Conservation (phyloP, 371 early-diverging fungal genomes). For the Umbelopsis sp. region DNA sequence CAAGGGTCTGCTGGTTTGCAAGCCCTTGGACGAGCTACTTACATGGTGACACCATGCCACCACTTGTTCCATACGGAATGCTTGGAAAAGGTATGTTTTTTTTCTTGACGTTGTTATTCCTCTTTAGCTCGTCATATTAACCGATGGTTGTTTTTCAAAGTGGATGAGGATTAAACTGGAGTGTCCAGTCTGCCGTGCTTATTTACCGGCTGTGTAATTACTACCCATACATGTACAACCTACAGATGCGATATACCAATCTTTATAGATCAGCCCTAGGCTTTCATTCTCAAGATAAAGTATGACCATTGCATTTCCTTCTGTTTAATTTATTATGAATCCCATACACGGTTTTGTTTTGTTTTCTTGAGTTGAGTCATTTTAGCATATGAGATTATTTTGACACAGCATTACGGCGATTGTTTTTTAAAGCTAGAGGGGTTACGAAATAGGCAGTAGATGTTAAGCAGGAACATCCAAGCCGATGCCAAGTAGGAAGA, state of each 20-base stretch:
- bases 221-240: background rate
- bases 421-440: no score
- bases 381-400: no score
- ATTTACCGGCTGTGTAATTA: conserved; percentile 60
- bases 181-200: conserved; percentile 73
- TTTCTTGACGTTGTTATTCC: background rate
- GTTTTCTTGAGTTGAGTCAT: no score
- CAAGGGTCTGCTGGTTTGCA: conserved; percentile 50
- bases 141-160: conserved; percentile 23
- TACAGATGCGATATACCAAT: background rate
- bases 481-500: conserved; percentile 1
- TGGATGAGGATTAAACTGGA: conserved; percentile 89
- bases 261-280: background rate
- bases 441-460: no score
- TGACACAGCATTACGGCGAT: no score
- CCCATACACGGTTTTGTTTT: background rate
- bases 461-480: background rate
- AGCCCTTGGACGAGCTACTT: conserved; percentile 57
- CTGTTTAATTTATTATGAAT: background rate
- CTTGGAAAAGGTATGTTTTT: conserved; percentile 57
- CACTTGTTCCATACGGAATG: conserved; percentile 86
- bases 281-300: background rate
- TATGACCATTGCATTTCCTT: background rate
- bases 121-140: conserved; percentile 1
- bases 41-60: conserved; percentile 86